Percentiles rank a stretch among this genome's conserved stretches.
phyloP scores from a whole-genome alignment of 139 green algal genomes.

The Trebouxia sp. region DNA sequence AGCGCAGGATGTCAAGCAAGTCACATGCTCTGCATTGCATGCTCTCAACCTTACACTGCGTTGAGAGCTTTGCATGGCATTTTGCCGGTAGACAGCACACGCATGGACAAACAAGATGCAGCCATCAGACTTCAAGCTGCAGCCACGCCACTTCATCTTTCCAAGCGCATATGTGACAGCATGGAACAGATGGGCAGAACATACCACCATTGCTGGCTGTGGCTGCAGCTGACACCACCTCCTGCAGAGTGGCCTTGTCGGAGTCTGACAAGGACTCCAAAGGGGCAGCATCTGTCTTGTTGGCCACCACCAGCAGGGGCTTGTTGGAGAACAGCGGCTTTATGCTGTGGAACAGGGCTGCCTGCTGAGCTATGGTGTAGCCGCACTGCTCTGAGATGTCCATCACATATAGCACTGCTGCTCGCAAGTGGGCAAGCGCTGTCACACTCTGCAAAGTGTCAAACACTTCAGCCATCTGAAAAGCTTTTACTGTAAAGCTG shows the following conservation, averaged over 20 bases:
- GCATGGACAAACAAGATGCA: no score
- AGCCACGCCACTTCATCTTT: no score
- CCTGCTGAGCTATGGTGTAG: conserved; percentile 93
- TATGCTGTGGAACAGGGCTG: conserved; percentile 96
- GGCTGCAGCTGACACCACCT: conserved; percentile 77
- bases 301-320: conserved; percentile 94
- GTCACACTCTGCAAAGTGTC: conserved; percentile 90
- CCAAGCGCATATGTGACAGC: no score
- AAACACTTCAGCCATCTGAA: no score
- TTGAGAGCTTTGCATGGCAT: no score
- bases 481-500: no score
- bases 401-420: conserved; percentile 96
- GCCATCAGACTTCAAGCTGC: no score
- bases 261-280: conserved; percentile 41
- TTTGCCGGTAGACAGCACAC: no score
- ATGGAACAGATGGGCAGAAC: no score
- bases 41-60: no score
- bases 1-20: no score
- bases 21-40: no score
- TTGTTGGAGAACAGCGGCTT: conserved; percentile 99
- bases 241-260: conserved; percentile 74
- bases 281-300: conserved; percentile 80
- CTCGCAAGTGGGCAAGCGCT: conserved; percentile 95
- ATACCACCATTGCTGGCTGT: conserved; percentile 48
- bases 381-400: conserved; percentile 96